These are phyloP conservation scores for Annulohypoxylon maeteangense DNA, from an alignment of 495 filamentous ascomycete species.

Conservation along the genomic window DNA sequence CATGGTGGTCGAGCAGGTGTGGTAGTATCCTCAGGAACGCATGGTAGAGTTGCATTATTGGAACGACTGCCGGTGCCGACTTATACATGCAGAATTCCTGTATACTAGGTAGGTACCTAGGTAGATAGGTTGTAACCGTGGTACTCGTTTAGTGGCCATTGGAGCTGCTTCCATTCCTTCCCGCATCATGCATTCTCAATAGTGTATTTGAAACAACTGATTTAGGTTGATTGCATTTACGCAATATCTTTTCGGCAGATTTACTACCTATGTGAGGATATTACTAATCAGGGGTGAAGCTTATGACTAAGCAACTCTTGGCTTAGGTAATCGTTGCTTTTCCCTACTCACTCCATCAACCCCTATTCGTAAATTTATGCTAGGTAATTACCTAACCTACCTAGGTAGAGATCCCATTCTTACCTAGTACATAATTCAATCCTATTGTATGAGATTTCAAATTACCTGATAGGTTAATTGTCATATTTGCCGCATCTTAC, in stretches of 20 bases:
- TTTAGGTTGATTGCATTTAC: neutral
- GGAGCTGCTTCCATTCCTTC: neutral
- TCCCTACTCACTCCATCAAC: neutral
- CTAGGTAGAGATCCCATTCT: too few relatives aligned
- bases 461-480: neutral
- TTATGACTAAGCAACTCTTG: neutral
- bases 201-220: neutral
- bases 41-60: constrained; percentile 11
- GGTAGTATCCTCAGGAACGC: neutral
- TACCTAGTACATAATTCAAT: too few relatives aligned
- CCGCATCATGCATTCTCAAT: neutral
- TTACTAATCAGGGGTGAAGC: neutral
- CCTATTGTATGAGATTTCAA: too few relatives aligned
- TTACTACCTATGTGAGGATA: neutral
- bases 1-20: neutral
- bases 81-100: neutral
- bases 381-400: neutral
- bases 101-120: too few relatives aligned
- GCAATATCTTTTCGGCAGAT: neutral
- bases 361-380: neutral
- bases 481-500: neutral
- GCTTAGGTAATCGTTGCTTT: neutral
- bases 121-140: too few relatives aligned
- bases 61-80: neutral
- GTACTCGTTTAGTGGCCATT: neutral